Base-by-base conservation (phyloP, 805 yeast genomes). In the Lachancea cidri region DNA sequence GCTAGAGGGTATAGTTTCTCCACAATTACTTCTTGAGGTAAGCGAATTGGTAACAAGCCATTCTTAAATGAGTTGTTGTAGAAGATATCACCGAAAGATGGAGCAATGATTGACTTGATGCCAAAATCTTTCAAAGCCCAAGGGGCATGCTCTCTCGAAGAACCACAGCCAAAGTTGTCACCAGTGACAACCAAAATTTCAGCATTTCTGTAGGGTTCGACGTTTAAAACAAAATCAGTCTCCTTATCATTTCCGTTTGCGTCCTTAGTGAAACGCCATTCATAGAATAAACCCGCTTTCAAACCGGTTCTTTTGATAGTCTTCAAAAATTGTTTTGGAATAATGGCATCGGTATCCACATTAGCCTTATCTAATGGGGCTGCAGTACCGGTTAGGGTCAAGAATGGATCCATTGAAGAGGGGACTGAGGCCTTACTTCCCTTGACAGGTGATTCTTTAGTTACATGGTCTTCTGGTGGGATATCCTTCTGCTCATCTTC, bases 81-180 rank as follows among this genome's bases (percentile, higher is more conserved):
- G 74, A 93, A 93, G 56, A 93, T 93, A 68, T 93, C 98, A 65
- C 98, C 98, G 55, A 91, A 93, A 0, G 97, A 88, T 43, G 98
- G 98, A 4, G 98, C 98, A 65, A 93, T 89, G 59, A 93, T 85
- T 49, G 91, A 83, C 66, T 85, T 83, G 66, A 93, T 88, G 66
- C 98, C 98, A 58, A 93, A 93, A 68, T 93, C 98, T 58, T 88
- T 89, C 52, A 93, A 75, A 2, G 98, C 98, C 98, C 98, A 93
- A 44, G 98, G 98, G 25, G 98, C 98, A 60, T 93, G 98, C 67
- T 93, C 98, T 76, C 98, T 86, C 2, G 97, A 89, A 31, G 97
- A 89, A 58, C 98, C 98, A 72, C 98, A 93, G 52, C 98, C 98
- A 62, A 93, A 93, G 73, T 93, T 93, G 62, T 86, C 95, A 64